A percentile compares a stretch with the other conserved stretches of the same genome.
phyloP scores from a whole-genome alignment of 805 yeast genomes.

The Barnettozyma wickerhamii region DNA sequence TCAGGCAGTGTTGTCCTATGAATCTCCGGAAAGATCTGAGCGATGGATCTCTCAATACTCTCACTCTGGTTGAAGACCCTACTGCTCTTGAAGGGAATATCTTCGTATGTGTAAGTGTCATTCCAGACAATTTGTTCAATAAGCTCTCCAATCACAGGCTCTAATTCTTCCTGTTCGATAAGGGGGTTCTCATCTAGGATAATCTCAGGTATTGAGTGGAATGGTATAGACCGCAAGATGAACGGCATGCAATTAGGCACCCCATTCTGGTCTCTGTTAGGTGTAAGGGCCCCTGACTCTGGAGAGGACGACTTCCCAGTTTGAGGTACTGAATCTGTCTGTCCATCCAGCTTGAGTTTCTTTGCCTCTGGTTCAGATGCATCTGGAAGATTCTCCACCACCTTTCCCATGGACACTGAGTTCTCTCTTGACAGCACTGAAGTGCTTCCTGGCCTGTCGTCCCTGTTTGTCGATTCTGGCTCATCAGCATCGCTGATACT shows the following conservation, averaged over 20 bases:
- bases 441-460: too few species aligned
- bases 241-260: constrained; percentile 66
- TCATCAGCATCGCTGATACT: background rate
- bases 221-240: constrained; percentile 58
- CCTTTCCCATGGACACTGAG: background rate
- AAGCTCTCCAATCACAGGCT: constrained; percentile 27
- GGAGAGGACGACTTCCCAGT: background rate
- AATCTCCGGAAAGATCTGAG: constrained; percentile 26
- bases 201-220: constrained; percentile 54
- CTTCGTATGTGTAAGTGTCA: constrained; percentile 16
- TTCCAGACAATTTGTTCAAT: constrained; percentile 25
- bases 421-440: too few species aligned
- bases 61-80: constrained; percentile 14
- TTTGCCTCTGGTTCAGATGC: constrained; percentile 19
- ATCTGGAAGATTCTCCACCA: constrained; percentile 7
- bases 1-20: constrained; percentile 19
- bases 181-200: constrained; percentile 39
- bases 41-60: constrained; percentile 22
- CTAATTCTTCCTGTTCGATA: constrained; percentile 20
- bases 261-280: constrained; percentile 36
- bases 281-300: constrained; percentile 10
- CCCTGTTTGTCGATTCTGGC: background rate
- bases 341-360: constrained; percentile 7
- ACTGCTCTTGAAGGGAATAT: constrained; percentile 4
- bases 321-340: constrained; percentile 7